Evolutionary conservation across 2,329 filamentous ascomycete species (phyloP).

Genomic region (Fusarium sp.): DNA sequence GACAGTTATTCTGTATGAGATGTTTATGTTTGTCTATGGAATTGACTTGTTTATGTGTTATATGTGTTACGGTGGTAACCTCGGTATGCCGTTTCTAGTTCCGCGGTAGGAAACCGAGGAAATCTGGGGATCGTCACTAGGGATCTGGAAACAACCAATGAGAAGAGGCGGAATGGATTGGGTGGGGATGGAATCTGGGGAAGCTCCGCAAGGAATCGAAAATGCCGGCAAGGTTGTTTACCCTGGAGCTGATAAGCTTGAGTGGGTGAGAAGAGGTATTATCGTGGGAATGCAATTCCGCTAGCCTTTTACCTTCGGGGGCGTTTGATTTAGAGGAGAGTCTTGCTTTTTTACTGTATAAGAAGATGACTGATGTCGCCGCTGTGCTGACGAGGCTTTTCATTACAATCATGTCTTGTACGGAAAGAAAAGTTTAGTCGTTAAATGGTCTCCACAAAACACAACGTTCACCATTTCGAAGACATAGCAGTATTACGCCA

Average conservation of each 20-base stretch:
- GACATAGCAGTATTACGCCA: no score
- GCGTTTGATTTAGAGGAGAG: no score
- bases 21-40: background rate
- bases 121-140: background rate
- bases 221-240: background rate
- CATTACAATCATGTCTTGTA: no score
- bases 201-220: slow-evolving; percentile 2
- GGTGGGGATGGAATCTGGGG: slow-evolving; percentile 17
- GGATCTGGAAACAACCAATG: slow-evolving; percentile 4
- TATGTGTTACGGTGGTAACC: background rate
- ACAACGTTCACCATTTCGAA: no score
- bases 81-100: slow-evolving; percentile 23
- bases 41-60: background rate
- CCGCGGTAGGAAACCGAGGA: slow-evolving; percentile 21
- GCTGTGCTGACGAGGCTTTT: no score
- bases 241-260: background rate
- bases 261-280: no score
- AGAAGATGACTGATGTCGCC: no score
- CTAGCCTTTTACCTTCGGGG: no score
- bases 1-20: rapidly evolving
- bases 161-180: background rate
- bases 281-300: no score
- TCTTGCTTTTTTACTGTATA: no score
- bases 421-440: no score
- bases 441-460: no score